Percentiles rank a stretch among this genome's conserved stretches.
Evolutionary conservation across 805 yeast species (phyloP).

Genomic region (Saccharomycopsis sp.): DNA sequence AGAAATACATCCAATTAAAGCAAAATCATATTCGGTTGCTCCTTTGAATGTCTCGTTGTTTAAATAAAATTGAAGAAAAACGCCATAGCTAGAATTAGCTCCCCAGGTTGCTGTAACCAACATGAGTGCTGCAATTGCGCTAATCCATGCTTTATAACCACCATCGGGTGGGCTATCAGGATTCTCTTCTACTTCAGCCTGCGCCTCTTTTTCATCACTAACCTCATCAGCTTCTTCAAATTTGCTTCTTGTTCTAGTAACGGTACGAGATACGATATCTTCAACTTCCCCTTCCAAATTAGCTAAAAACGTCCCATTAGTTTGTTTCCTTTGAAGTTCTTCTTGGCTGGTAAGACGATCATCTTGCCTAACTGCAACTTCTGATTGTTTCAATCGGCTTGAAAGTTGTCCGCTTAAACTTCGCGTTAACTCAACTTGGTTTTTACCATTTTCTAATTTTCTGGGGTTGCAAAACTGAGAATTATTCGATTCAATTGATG

Average conservation of each 20-base stretch:
- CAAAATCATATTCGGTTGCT: slow-evolving; percentile 45
- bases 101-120: not conserved
- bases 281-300: slow-evolving; percentile 14
- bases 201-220: not conserved
- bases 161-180: not conserved
- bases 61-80: slow-evolving; percentile 43
- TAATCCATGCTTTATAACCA: not conserved
- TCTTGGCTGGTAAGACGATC: slow-evolving; percentile 1
- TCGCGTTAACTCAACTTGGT: too few relatives aligned
- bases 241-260: not conserved
- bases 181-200: not conserved
- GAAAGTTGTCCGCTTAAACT: too few relatives aligned
- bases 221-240: too few relatives aligned
- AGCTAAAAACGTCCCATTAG: slow-evolving; percentile 4
- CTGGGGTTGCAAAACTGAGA: too few relatives aligned
- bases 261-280: not conserved
- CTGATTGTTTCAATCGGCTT: not conserved
- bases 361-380: slow-evolving; percentile 4
- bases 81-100: slow-evolving; percentile 34
- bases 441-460: too few relatives aligned
- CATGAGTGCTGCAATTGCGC: not conserved
- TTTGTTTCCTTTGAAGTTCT: not conserved
- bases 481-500: too few relatives aligned
- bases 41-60: slow-evolving; percentile 37
- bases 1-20: slow-evolving; percentile 48